Evolutionary conservation across 352 stramenopile genomes (phyloP).

Genomic region (Thraustochytrium striatum): DNA sequence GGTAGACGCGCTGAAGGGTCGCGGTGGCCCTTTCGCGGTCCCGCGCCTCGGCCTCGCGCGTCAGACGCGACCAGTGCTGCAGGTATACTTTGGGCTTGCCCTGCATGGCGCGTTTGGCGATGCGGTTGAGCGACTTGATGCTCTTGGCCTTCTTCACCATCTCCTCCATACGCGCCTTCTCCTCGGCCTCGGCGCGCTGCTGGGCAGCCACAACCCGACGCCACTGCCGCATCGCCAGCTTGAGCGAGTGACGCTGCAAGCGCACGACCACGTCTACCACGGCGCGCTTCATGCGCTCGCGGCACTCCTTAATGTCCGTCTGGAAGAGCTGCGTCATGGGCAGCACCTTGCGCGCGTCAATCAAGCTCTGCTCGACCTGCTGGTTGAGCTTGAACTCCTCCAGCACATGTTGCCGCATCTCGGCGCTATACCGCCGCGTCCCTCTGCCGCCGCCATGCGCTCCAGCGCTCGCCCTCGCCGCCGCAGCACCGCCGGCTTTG

Average conservation of each 20-base stretch:
- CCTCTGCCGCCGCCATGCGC: too few relatives aligned
- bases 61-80: not conserved
- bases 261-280: constrained; percentile 32
- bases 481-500: too few relatives aligned
- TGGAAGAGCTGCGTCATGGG: constrained; percentile 16
- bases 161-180: not conserved
- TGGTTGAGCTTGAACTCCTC: constrained; percentile 17
- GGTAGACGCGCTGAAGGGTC: not conserved
- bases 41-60: too few relatives aligned
- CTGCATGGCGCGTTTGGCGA: constrained; percentile 12
- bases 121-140: not conserved
- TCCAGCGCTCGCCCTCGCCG: too few relatives aligned
- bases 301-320: constrained; percentile 31
- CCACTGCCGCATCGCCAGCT: not conserved
- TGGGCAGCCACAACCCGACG: not conserved
- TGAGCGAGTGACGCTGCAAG: constrained; percentile 5
- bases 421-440: not conserved
- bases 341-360: constrained; percentile 26
- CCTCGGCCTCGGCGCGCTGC: not conserved
- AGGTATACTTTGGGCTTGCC: constrained; percentile 26
- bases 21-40: not conserved
- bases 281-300: constrained; percentile 32
- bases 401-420: constrained; percentile 34
- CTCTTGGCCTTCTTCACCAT: constrained; percentile 14
- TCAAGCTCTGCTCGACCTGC: not conserved